Base-by-base conservation (phyloP, 2,329 filamentous ascomycete genomes). In the Alternaria arbusti region DNA sequence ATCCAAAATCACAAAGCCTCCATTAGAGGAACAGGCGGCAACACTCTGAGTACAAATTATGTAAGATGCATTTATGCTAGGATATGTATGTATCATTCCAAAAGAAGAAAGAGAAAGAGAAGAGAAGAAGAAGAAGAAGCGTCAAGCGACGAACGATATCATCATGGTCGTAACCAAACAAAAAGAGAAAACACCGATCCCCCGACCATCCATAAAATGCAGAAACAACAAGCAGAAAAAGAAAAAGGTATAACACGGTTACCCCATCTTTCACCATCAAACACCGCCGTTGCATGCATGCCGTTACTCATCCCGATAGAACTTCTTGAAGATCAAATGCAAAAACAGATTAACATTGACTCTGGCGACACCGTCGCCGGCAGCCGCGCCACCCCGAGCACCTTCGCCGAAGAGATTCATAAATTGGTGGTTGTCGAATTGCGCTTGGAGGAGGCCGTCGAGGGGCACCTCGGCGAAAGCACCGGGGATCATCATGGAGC, bases 271-370 rank as follows among this genome's bases (percentile, higher is more conserved):
- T 22, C 54, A 20, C 51, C 15, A 36, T 43, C 51, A 54, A 32
- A 54, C 51, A 36, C 30, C 51, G 44, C 12, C 54, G 22, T 54
- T 23, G 17, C 30, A 44, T 28, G 23, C 52, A 45, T 55, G 22
- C 36, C 36, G 22, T 59, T 64, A 75, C 61, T 72, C 70, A 51
- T 85, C 83, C 65, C 82, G 75, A 69, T 99, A 99, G 81, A 99
- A 99, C 86, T 99, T 99, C 88, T 96, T 97, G 86, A 98, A 98
- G 71, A 99, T 88, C 80, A 98, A 85, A 86, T 99, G 96, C 85
- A 99, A 85, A 82, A 99, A 89, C 76, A 99, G 81, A 84, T 99
- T 99, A 75, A 99, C 96, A 80, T 98, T 98, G 76, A 99, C 87
- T 81, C 91, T 90, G 77, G 97, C 86, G 67, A 79, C 77, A 1